Conservation (phyloP, 176 grass and related monocot species). For the Alopecurus myosuroides region DNA sequence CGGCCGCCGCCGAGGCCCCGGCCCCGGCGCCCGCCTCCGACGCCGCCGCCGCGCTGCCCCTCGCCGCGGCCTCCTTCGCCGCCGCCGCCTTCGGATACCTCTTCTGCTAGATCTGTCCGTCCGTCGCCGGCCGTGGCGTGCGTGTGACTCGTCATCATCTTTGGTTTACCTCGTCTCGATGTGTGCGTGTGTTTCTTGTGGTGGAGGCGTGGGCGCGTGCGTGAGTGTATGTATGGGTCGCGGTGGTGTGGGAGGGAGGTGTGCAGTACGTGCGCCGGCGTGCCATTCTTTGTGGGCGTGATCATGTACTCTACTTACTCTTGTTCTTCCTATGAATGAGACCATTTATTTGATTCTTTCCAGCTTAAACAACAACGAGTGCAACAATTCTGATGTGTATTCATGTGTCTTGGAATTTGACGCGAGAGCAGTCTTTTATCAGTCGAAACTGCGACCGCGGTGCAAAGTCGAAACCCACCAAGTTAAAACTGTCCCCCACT, state of each 20-base stretch:
- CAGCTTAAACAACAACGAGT: background rate
- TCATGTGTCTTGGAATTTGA: background rate
- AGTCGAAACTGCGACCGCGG: background rate
- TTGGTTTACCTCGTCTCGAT: background rate
- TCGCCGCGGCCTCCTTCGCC: conserved; percentile 43
- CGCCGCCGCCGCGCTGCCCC: conserved; percentile 26
- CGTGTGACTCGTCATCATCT: background rate
- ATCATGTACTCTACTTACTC: conserved; percentile 7
- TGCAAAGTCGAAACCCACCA: background rate
- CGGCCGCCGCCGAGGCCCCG: conserved; percentile 30
- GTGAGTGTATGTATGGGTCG: conserved; percentile 32
- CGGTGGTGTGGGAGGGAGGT: conserved; percentile 11
- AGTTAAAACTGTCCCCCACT: background rate
- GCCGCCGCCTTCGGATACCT: conserved; percentile 45
- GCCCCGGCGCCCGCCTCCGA: conserved; percentile 41
- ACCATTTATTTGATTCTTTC: conserved; percentile 65
- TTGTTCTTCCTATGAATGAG: conserved; percentile 26
- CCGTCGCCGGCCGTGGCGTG: background rate
- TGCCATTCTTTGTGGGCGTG: conserved; percentile 25
- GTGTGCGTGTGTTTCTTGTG: background rate
- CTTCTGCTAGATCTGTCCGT: conserved; percentile 36
- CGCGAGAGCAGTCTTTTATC: background rate
- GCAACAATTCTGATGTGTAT: background rate
- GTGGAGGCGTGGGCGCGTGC: background rate
- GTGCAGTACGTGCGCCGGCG: conserved; percentile 15